phyloP scores from a whole-genome alignment of 2,329 filamentous ascomycete species.

The Aureobasidium leucospermi region DNA sequence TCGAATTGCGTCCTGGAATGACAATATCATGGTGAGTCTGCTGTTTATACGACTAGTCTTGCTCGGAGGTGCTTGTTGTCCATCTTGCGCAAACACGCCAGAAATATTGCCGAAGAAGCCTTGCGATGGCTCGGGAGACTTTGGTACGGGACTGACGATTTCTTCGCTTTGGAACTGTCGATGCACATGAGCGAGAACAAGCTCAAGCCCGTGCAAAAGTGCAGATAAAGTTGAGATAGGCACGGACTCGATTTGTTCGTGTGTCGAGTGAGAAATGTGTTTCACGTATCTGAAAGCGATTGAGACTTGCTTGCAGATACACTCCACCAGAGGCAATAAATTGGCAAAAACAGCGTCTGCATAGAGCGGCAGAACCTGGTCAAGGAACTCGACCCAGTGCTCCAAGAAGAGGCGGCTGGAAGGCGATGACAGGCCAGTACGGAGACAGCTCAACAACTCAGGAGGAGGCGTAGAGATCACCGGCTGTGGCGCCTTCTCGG shows the following conservation, averaged over 20 bases:
- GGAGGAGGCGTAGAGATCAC: constrained; percentile 49
- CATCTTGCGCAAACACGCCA: constrained; percentile 76
- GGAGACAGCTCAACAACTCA: constrained; percentile 73
- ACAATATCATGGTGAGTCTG: constrained; percentile 85
- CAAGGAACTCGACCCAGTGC: constrained; percentile 83
- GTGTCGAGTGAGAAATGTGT: constrained; percentile 45
- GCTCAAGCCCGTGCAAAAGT: constrained; percentile 88
- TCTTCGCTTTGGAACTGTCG: constrained; percentile 63
- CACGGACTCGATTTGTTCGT: constrained; percentile 22
- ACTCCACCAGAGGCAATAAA: constrained; percentile 83
- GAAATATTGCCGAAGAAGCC: constrained; percentile 92
- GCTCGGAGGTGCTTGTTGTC: constrained; percentile 49
- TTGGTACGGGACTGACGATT: constrained; percentile 57
- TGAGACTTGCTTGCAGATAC: constrained; percentile 71
- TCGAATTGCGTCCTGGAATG: constrained; percentile 89
- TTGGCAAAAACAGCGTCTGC: constrained; percentile 81
- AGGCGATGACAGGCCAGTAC: constrained; percentile 68
- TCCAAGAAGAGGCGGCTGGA: constrained; percentile 73
- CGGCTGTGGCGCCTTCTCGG: not conserved
- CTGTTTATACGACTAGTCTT: constrained; percentile 86
- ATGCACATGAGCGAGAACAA: constrained; percentile 79
- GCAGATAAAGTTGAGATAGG: constrained; percentile 60
- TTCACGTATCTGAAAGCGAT: constrained; percentile 65
- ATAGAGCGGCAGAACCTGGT: constrained; percentile 77
- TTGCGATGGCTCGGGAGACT: constrained; percentile 75